These are phyloP conservation scores for Pseudozyma hubeiensis DNA, from an alignment of 1,284 basidiomycete genomes.

Conservation along the genomic window DNA sequence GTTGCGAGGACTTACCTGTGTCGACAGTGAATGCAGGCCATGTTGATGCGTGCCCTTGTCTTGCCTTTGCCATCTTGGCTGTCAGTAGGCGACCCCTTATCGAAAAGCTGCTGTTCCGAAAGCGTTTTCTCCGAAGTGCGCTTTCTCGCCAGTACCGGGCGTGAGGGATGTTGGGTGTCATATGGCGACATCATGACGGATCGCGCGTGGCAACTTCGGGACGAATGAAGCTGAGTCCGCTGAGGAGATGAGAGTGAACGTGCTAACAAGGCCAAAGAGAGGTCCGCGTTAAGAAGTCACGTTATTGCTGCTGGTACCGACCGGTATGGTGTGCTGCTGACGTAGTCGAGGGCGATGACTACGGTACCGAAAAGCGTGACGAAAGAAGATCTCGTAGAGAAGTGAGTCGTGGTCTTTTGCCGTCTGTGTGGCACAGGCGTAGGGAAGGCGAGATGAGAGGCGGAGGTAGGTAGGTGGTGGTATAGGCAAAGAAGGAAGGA, in stretches of 20 bases:
- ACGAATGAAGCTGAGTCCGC: too few species aligned
- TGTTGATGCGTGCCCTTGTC: constrained; percentile 49
- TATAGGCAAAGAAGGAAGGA: not conserved
- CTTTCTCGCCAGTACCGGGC: constrained; percentile 34
- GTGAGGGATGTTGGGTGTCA: constrained; percentile 24
- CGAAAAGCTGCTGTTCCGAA: not conserved
- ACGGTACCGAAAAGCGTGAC: too few species aligned
- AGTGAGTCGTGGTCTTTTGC: too few species aligned
- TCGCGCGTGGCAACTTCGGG: too few species aligned
- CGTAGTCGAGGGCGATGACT: too few species aligned
- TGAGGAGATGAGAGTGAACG: too few species aligned
- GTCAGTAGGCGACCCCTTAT: constrained; percentile 32
- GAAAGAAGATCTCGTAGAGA: too few species aligned
- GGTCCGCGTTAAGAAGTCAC: too few species aligned
- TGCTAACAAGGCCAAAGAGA: too few species aligned
- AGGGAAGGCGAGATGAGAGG: not conserved
- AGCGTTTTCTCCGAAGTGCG: constrained; percentile 27
- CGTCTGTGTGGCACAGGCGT: too few species aligned
- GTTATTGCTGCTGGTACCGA: too few species aligned
- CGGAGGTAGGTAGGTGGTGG: not conserved
- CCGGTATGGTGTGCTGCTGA: too few species aligned
- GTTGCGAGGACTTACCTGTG: constrained; percentile 44
- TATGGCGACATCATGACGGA: constrained; percentile 26
- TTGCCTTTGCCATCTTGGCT: constrained; percentile 43
- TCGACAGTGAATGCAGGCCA: constrained; percentile 64